phyloP scores from a whole-genome alignment of 352 stramenopile species.

The Plasmopara viticola region DNA sequence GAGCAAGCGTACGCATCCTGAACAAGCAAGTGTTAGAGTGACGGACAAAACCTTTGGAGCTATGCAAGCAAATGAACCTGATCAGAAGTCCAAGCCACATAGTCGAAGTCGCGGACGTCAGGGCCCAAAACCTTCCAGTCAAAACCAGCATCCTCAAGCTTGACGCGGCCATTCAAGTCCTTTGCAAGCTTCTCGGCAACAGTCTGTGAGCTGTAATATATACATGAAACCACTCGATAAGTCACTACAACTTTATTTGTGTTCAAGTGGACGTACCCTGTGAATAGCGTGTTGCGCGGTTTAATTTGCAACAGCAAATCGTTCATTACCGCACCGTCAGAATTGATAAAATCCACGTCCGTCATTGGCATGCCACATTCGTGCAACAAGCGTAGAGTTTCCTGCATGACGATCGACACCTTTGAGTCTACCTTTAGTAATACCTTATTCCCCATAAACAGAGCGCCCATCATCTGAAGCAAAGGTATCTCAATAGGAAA shows the following conservation, averaged over 20 bases:
- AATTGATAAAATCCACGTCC: constrained; percentile 97
- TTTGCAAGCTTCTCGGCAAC: constrained; percentile 92
- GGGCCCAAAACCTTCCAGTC: constrained; percentile 98
- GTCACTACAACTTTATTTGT: constrained; percentile 1
- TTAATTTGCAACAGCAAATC: constrained; percentile 91
- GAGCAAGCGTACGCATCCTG: constrained; percentile 95
- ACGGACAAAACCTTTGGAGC: not conserved
- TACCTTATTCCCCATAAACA: constrained; percentile 99
- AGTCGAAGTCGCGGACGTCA: constrained; percentile 94
- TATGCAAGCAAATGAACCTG: constrained; percentile 44
- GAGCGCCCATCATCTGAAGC: constrained; percentile 96
- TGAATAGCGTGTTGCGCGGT: constrained; percentile 97
- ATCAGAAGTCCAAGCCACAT: constrained; percentile 97
- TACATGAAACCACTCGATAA: constrained; percentile 4
- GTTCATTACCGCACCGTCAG: constrained; percentile 91
- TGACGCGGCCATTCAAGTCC: constrained; percentile 89
- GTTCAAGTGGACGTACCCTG: constrained; percentile 54
- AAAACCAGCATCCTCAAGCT: constrained; percentile 97
- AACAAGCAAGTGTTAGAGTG: constrained; percentile 5
- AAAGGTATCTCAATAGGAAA: constrained; percentile 98
- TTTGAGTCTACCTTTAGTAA: constrained; percentile 93
- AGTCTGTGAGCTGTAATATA: constrained; percentile 57
- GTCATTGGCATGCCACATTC: constrained; percentile 92
- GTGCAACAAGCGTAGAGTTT: constrained; percentile 94
- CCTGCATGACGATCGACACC: constrained; percentile 97